Evolutionary conservation across 306 rosid genomes (phyloP).

Genomic region (Dryas octopetala): DNA sequence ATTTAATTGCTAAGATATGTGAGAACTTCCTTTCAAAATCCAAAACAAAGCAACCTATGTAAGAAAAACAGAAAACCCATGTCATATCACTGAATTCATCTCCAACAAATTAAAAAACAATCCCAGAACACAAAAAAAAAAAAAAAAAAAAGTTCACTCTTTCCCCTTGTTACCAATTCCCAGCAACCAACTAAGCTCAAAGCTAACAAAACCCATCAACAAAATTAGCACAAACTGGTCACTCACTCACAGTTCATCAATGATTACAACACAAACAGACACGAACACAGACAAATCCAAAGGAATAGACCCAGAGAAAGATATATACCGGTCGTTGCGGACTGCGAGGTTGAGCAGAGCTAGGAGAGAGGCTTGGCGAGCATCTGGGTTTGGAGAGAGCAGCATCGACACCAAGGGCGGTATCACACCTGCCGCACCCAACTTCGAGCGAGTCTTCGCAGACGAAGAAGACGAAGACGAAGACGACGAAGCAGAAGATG

Average conservation of each 20-base stretch:
- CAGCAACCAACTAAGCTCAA: background rate
- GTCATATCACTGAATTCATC: background rate
- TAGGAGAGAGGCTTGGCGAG: conserved; percentile 79
- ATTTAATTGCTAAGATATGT: background rate
- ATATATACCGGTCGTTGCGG: conserved; percentile 64
- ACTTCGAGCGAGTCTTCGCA: conserved; percentile 56
- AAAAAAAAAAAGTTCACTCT: background rate
- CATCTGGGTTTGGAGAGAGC: conserved; percentile 62
- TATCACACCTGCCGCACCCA: conserved; percentile 72
- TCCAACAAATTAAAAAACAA: background rate
- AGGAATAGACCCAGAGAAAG: background rate
- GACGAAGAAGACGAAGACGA: conserved; percentile 38
- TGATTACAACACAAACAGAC: background rate
- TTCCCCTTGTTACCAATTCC: background rate
- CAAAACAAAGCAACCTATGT: background rate
- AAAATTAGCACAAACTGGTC: background rate
- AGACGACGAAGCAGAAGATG: conserved; percentile 23
- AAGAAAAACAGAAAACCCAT: background rate
- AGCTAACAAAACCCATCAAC: conserved; percentile 1
- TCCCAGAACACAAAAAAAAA: background rate
- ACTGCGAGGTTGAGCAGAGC: conserved; percentile 93
- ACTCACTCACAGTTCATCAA: background rate
- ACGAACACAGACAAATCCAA: background rate
- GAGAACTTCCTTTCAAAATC: background rate
- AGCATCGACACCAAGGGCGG: conserved; percentile 82